These are phyloP conservation scores for Vitis rotundifolia DNA, from an alignment of 164 flowering plant genomes.

Conservation along the genomic window DNA sequence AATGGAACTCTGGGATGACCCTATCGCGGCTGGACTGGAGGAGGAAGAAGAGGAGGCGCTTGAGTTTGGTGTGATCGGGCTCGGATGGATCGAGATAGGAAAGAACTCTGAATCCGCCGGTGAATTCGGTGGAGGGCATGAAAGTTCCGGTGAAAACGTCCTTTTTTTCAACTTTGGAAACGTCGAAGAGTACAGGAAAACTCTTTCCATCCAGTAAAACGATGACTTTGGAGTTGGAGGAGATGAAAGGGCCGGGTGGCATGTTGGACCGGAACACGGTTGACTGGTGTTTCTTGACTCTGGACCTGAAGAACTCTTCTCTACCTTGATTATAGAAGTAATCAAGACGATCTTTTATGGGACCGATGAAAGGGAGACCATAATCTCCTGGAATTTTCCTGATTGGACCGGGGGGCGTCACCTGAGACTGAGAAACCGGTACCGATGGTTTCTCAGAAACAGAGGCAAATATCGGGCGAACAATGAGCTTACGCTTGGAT, in stretches of 20 bases:
- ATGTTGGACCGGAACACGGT: conserved; percentile 78
- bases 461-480: conserved; percentile 32
- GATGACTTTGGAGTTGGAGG: conserved; percentile 56
- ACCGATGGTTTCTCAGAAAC: conserved; percentile 28
- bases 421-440: conserved; percentile 1
- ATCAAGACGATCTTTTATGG: conserved; percentile 63
- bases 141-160: conserved; percentile 79
- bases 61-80: conserved; percentile 71
- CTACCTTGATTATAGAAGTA: conserved; percentile 69
- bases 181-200: conserved; percentile 81
- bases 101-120: conserved; percentile 81
- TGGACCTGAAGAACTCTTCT: conserved; percentile 65
- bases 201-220: conserved; percentile 73
- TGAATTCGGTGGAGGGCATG: conserved; percentile 75
- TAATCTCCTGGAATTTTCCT: conserved; percentile 62
- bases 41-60: conserved; percentile 55
- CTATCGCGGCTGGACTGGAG: conserved; percentile 45
- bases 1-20: conserved; percentile 68
- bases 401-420: conserved; percentile 34
- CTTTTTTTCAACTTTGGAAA: conserved; percentile 66
- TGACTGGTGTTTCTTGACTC: conserved; percentile 54
- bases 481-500: not conserved
- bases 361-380: conserved; percentile 72
- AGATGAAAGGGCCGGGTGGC: conserved; percentile 81
- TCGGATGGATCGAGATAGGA: conserved; percentile 85